Evolutionary conservation across 371 early-diverging fungal genomes (phyloP).

Genomic region (Batrachochytrium dendrobatidis): DNA sequence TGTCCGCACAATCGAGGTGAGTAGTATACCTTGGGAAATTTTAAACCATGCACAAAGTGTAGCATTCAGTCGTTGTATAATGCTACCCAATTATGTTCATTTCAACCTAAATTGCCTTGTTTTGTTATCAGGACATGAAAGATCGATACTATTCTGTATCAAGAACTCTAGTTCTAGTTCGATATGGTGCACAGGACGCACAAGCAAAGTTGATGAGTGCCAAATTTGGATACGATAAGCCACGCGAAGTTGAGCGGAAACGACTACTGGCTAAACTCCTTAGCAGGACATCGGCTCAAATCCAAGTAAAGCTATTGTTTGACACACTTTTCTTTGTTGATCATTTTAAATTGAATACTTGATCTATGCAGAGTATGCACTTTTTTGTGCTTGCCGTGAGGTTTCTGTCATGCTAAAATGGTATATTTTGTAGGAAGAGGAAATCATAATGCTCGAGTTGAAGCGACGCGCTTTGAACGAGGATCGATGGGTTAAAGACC

Average conservation of each 20-base stretch:
- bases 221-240: slow-evolving; percentile 46
- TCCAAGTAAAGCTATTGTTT: slow-evolving; percentile 44
- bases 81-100: no score
- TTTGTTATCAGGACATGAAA: slow-evolving; percentile 62
- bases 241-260: slow-evolving; percentile 71
- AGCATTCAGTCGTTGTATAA: neutral
- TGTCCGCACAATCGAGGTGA: slow-evolving; percentile 35
- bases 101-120: no score
- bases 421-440: slow-evolving; percentile 58
- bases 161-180: slow-evolving; percentile 41
- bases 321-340: neutral
- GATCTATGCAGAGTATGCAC: no score
- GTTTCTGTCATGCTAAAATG: slow-evolving; percentile 3
- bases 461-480: slow-evolving; percentile 72
- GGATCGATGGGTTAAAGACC: slow-evolving; percentile 58
- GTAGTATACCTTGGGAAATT: neutral
- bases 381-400: no score
- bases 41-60: neutral
- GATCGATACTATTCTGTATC: slow-evolving; percentile 68
- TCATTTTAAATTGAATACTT: neutral
- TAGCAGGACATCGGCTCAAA: slow-evolving; percentile 65
- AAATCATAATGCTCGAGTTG: slow-evolving; percentile 64
- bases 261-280: slow-evolving; percentile 62
- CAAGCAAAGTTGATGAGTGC: slow-evolving; percentile 36
- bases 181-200: slow-evolving; percentile 28